Base-by-base conservation (phyloP, 768 basidiomycete genomes). In the Mycena latifolia region DNA sequence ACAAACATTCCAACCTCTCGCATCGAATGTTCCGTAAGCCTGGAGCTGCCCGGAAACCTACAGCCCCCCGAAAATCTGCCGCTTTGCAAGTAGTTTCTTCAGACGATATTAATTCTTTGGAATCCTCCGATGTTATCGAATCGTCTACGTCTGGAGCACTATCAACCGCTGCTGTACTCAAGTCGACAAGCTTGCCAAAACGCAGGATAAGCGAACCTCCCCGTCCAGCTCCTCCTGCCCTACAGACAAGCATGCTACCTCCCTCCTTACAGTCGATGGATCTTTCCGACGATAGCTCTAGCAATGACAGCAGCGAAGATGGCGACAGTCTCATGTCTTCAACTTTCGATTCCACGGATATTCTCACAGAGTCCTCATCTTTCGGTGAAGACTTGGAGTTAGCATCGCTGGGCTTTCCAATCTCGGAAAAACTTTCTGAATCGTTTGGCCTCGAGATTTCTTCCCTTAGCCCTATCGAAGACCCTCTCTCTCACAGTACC, bases 1-100 rank as follows among this genome's bases (percentile, higher is more conserved):
- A 89, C 69, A 88, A 86, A 68, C 84, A 87, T 61, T 83, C 82
- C 5, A 88, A 89, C 73, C 74, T 85, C 53, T 79, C 81, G 55
- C 77, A 85, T 66, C 81, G 81, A n/a, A 63, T 63, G 65, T 48
- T 62, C 9, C 61, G 61, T 6, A 63, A 58, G 58, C 55, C 63
- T 31, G 47, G 35, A n/a, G 41, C 48, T 45, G 17, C 58, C 9
- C 58, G 58, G 12, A 63, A 55, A 53, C 61, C 55, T n/a, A 15
- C 53, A 27, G 39, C 31, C 25, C 35, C 51, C n/a, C 41, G 20
- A 18, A 39, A 39, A 35, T 20, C 41, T n/a, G 41, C 41, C 41
- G 37, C 37, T 31, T 24, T 24, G 29, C 45, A 46, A 45, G 52
- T 15, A 27, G 9, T 24, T 37, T 11, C 57, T 48, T 25, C 45